Conservation (phyloP, 2,329 filamentous ascomycete genomes). For the Cryphonectria naterciae region DNA sequence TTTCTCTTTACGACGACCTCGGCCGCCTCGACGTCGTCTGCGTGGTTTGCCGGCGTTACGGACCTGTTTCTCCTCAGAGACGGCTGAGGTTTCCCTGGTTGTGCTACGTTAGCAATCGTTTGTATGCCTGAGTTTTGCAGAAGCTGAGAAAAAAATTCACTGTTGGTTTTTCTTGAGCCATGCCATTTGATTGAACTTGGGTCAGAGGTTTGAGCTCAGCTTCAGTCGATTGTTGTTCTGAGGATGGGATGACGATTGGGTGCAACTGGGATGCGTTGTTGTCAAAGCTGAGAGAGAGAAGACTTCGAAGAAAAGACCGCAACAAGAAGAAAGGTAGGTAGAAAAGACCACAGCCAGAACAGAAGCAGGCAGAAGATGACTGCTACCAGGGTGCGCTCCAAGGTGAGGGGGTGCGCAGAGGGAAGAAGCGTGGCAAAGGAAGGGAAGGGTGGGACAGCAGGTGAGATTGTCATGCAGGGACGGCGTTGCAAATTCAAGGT, state of each 20-base stretch:
- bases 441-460: background rate
- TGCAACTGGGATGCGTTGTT: background rate
- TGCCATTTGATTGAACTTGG: background rate
- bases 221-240: background rate
- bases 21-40: background rate
- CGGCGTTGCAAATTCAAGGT: background rate
- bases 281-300: background rate
- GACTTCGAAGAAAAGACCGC: background rate
- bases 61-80: slow-evolving; percentile 5
- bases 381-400: background rate
- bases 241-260: background rate
- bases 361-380: no score
- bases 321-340: background rate
- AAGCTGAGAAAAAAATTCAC: background rate
- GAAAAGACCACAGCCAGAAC: background rate
- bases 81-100: slow-evolving; percentile 15
- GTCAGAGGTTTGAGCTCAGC: background rate
- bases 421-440: background rate
- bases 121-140: background rate
- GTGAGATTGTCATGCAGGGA: background rate
- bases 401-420: background rate
- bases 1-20: background rate
- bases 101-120: slow-evolving; percentile 4
- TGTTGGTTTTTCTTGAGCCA: slow-evolving; percentile 12
- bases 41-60: background rate